A percentile compares a stretch with the other conserved stretches of the same genome.
phyloP scores from a whole-genome alignment of 139 green algal species.

The Coccomyxa sp. region DNA sequence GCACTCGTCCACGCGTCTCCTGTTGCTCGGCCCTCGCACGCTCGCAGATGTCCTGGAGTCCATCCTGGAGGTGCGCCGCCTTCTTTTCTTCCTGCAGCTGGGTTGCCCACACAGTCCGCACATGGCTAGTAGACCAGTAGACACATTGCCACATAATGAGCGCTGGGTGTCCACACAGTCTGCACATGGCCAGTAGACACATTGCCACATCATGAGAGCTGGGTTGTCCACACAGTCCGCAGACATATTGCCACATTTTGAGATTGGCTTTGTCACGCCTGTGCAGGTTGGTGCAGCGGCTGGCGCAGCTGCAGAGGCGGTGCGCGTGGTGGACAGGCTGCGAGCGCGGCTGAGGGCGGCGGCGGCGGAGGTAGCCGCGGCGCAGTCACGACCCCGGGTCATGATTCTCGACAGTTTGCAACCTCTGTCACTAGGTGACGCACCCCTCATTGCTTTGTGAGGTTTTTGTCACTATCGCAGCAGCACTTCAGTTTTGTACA shows the following conservation, averaged over 20 bases:
- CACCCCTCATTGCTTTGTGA: neutral
- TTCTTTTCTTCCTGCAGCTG: neutral
- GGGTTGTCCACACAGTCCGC: neutral
- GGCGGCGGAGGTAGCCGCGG: conserved; percentile 34
- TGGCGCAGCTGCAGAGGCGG: conserved; percentile 47
- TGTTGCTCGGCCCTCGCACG: conserved; percentile 42
- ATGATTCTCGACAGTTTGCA: conserved; percentile 59
- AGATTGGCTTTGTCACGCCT: no score
- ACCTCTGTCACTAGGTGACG: conserved; percentile 23
- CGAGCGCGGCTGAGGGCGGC: conserved; percentile 59
- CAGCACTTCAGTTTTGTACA: no score
- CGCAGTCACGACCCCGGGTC: conserved; percentile 41
- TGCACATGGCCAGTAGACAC: neutral
- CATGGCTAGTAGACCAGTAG: neutral
- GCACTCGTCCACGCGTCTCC: neutral
- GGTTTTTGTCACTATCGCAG: no score
- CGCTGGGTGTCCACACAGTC: neutral
- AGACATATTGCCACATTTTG: neutral
- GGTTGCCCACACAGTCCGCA: no score
- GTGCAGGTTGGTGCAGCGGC: conserved; percentile 61
- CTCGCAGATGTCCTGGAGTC: conserved; percentile 77
- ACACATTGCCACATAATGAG: neutral
- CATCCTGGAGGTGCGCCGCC: conserved; percentile 45
- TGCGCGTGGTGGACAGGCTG: conserved; percentile 59
- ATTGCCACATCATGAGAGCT: no score